Evolutionary conservation across 75 land plant genomes (phyloP), one percentile per base, ranked within the genome.

Genomic region (Chamaecyparis obtusa): DNA sequence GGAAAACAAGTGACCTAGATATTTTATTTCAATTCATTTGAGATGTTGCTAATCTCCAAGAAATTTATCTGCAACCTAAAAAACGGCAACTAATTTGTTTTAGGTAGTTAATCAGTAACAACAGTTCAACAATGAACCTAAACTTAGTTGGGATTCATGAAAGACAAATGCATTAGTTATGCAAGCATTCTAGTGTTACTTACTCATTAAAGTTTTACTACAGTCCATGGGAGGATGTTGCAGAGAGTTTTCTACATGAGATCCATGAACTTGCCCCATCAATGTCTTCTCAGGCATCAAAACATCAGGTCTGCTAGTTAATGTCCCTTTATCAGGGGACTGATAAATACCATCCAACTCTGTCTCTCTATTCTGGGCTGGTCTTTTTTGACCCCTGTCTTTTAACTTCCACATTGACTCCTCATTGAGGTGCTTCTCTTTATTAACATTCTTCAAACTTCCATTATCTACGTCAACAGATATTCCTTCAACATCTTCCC

Each of bases 281-380:
- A 93, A 89, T 41, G 11, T 83, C 77, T 90, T 92, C 32, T 91
- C 93, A 69, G 83, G 89, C 27, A 87, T 90, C 78, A 91, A 89
- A 44, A 94, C 96, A 87, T 91, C 96, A 83, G 91, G 89, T 51
- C 88, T 94, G 14, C 93, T 85, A 27, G 87, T 86, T 77, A 95
- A 88, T 86, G 94, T 95, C 69, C 90, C 87, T 87, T 92, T 95
- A 7, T 93, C 88, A 83, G 91, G 82, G 48, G 84, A 77, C n/a
- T 88, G 88, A 46, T 92, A 92, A 87, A 90, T 75, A 16, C 17
- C 88, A 35, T 91, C 92, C 43, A 88, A 80, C 55, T 94, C 99
- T 84, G 86, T 90, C 27, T 90, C 92, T 27, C 85, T 89, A 35
- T 91, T 92, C 87, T 90, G 84, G 33, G 91, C 93, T 41, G 83